phyloP scores from a whole-genome alignment of 257 asterid species.

The Eustoma russellianum region DNA sequence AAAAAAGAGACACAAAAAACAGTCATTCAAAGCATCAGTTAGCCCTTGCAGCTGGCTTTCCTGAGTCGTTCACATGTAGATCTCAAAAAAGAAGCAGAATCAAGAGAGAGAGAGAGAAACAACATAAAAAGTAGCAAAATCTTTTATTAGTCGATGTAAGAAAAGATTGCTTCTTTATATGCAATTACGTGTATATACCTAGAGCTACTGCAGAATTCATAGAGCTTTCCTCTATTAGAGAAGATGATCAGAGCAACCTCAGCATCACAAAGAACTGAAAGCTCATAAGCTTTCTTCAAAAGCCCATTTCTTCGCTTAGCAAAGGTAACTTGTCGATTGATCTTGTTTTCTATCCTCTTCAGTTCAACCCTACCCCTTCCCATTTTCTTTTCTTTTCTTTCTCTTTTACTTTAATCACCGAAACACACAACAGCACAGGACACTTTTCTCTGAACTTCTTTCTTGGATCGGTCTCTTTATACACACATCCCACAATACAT shows the following conservation, averaged over 20 bases:
- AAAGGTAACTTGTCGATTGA: slow-evolving; percentile 93
- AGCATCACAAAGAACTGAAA: slow-evolving; percentile 90
- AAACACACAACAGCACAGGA: slow-evolving; percentile 10
- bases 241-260: slow-evolving; percentile 95
- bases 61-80: slow-evolving; percentile 13
- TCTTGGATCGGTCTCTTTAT: slow-evolving; percentile 13
- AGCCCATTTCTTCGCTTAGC: slow-evolving; percentile 91
- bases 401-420: slow-evolving; percentile 10
- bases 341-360: slow-evolving; percentile 94
- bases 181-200: slow-evolving; percentile 41
- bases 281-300: slow-evolving; percentile 94
- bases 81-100: slow-evolving; percentile 13
- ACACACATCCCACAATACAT: slow-evolving; percentile 12
- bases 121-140: neutral
- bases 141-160: slow-evolving; percentile 13
- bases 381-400: slow-evolving; percentile 24
- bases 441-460: slow-evolving; percentile 3
- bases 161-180: slow-evolving; percentile 7
- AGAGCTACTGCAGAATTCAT: slow-evolving; percentile 97
- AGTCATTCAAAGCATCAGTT: slow-evolving; percentile 8
- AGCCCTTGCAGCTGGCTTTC: slow-evolving; percentile 17
- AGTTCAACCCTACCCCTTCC: slow-evolving; percentile 87
- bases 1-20: slow-evolving; percentile 20
- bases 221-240: slow-evolving; percentile 99
- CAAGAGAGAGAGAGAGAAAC: slow-evolving; percentile 7